Base-by-base conservation (phyloP, 2,329 filamentous ascomycete genomes). In the Exophiala alcalophila region DNA sequence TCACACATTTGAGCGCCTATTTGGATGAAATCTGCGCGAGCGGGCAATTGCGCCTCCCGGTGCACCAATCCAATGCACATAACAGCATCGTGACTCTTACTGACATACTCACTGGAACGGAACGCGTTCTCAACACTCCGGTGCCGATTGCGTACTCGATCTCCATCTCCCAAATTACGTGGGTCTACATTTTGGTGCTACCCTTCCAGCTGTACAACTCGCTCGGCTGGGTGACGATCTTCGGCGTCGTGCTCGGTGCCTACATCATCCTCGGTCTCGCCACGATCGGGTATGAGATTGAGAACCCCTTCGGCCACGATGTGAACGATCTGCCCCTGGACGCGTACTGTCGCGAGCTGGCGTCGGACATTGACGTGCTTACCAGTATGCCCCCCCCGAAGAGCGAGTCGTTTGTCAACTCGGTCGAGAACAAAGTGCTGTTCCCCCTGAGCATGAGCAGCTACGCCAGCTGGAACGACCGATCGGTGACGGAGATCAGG, bases 261-360 rank as follows among this genome's bases (percentile, higher is more conserved):
- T 91, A 91, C 64, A 91, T 92, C 54, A 91, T 92, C 61, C 77
- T 92, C 47, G 85, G 84, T 16, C 78, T 92, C 31, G 75, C 79
- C 3, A 72, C 77, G 50, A 91, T 91, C 57, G 86, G 86, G 26
- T 79, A 80, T 50, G 86, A 92, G 65, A 84, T 92, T 52, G 86
- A 92, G 64, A 88, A 92, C 58, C 86, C 86, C 4, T 92, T 92
- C 62, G 86, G 86, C 44, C 73, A 81, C 52, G 86, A 92, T 51
- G 86, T 90, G 55, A 92, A 92, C 59, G 86, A 92, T 63, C 67
- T 90, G 28, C 83, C 84, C 0, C 72, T 90, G 2, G 86, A 91
- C 59, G 68, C 73, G 10, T 94, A 81, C 70, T 92, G 86, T 66
- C 74, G 81, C 25, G 83, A 89, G 58, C 73, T 92, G 28, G 78